A percentile compares a stretch with the other conserved stretches of the same genome.
phyloP scores from a whole-genome alignment of 179 eudicot genomes.

The Heliamphora pulchella region DNA sequence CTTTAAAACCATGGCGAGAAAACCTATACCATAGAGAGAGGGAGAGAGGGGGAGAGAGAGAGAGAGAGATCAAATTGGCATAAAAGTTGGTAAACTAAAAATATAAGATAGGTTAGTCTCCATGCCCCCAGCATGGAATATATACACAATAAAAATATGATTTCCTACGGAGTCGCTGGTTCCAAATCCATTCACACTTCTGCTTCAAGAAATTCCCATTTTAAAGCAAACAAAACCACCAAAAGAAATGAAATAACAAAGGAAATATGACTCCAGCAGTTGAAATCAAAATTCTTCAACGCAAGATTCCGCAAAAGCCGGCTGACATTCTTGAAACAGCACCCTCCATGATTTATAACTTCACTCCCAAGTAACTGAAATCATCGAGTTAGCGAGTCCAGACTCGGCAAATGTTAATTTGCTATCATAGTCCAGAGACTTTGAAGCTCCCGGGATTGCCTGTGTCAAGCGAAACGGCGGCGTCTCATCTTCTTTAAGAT shows the following conservation, averaged over 20 bases:
- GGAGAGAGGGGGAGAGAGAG: too few relatives aligned
- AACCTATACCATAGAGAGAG: too few relatives aligned
- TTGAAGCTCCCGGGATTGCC: constrained; percentile 79
- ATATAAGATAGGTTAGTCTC: background rate
- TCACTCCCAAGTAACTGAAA: constrained; percentile 80
- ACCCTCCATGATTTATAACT: background rate
- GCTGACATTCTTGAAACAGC: background rate
- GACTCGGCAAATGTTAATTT: constrained; percentile 64
- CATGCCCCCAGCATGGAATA: background rate
- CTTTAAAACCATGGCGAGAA: too few relatives aligned
- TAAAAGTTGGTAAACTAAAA: too few relatives aligned
- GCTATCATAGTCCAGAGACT: constrained; percentile 51
- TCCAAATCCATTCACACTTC: background rate
- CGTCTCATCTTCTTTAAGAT: constrained; percentile 51
- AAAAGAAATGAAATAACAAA: background rate
- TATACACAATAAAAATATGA: constrained; percentile 6
- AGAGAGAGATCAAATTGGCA: too few relatives aligned
- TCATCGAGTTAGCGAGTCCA: constrained; percentile 83
- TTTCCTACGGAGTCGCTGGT: background rate
- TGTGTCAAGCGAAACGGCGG: constrained; percentile 57
- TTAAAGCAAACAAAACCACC: background rate
- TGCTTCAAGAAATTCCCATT: constrained; percentile 6
- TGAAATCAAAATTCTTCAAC: constrained; percentile 12
- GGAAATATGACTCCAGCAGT: constrained; percentile 5
- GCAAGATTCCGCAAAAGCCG: background rate